These are phyloP conservation scores for Claviceps digitariae DNA, from an alignment of 2,329 filamentous ascomycete genomes.

Conservation along the genomic window DNA sequence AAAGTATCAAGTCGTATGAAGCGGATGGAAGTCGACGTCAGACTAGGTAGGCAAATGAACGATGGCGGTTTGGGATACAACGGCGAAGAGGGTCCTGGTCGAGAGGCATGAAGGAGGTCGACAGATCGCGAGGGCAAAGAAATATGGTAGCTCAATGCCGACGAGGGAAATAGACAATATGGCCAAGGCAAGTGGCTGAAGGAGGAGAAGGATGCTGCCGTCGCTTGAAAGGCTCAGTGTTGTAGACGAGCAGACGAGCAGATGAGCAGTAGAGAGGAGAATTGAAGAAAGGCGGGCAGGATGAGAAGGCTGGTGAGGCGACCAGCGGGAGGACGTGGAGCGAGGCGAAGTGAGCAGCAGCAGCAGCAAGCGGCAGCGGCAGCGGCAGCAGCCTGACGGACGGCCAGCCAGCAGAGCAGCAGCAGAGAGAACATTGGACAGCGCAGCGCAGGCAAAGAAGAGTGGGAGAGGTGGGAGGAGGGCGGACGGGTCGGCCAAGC, in stretches of 20 bases:
- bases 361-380: neutral
- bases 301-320: conserved; percentile 5
- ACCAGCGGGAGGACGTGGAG: conserved; percentile 1
- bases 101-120: conserved; percentile 3
- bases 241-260: neutral
- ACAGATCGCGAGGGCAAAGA: neutral
- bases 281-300: conserved; percentile 3
- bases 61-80: conserved; percentile 2
- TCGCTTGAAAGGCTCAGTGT: neutral
- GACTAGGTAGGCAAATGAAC: conserved; percentile 1
- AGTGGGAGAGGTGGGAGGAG: neutral
- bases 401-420: neutral
- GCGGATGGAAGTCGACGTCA: neutral
- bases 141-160: neutral
- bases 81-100: neutral
- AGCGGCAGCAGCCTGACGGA: conserved; percentile 2
- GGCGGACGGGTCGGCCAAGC: conserved; percentile 4
- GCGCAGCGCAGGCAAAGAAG: conserved; percentile 1
- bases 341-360: neutral
- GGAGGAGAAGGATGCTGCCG: neutral
- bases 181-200: neutral
- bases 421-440: neutral
- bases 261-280: conserved; percentile 1
- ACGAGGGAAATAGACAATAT: neutral
- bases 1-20: conserved; percentile 5